These are phyloP conservation scores for grape (Vitis vinifera) DNA, from an alignment of 164 flowering plant genomes.

Conservation along the genomic window ASM3070453v1 NC_081819.1:18086501-18087000, in stretches of 20 bases:
- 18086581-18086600: background rate
- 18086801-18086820: background rate
- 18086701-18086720: background rate
- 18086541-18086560: background rate
- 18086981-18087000: background rate
- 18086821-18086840: too few species aligned
- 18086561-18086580: background rate
- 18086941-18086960: background rate
- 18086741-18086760: background rate
- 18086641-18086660: background rate
- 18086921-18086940: background rate
- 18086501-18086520: background rate
- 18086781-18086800: background rate
- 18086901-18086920: too few species aligned
- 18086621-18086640: background rate
- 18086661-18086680: background rate
- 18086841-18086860: background rate
- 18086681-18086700: background rate
- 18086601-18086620: background rate
- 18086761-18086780: background rate
- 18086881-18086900: too few species aligned
- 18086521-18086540: background rate
- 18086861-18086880: background rate
- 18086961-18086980: slow-evolving; percentile 2
- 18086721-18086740: background rate